Evolutionary conservation across 1,139 yeast species (phyloP).

Genomic region (Pichia sp.): DNA sequence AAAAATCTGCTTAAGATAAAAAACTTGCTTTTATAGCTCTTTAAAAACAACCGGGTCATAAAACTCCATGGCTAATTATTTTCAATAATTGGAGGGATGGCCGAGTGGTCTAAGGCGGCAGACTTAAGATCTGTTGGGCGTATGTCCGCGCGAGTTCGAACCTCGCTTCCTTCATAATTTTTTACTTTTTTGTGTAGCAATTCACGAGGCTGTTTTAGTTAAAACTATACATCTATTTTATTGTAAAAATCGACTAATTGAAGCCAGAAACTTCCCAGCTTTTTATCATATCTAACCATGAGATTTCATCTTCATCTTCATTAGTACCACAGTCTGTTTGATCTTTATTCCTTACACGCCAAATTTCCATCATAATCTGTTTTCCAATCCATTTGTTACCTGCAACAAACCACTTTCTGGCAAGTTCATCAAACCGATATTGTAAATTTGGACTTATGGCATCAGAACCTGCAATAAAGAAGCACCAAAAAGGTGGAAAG

Average conservation of each 20-base stretch:
- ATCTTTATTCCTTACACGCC: slow-evolving; percentile 32
- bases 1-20: too few relatives aligned
- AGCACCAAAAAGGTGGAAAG: slow-evolving; percentile 39
- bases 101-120: slow-evolving; percentile 32
- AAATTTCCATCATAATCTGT: slow-evolving; percentile 44
- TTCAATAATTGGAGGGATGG: slow-evolving; percentile 25
- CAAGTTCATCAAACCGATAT: slow-evolving; percentile 25
- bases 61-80: too few relatives aligned
- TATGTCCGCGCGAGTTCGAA: slow-evolving; percentile 47
- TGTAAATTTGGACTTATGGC: slow-evolving; percentile 25
- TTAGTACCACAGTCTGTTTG: slow-evolving; percentile 5
- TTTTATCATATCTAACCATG: slow-evolving; percentile 46
- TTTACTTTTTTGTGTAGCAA: background rate
- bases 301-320: slow-evolving; percentile 31
- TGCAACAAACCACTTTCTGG: slow-evolving; percentile 27
- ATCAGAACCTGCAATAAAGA: slow-evolving; percentile 42
- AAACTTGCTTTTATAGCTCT: too few relatives aligned
- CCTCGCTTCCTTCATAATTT: slow-evolving; percentile 7
- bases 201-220: background rate
- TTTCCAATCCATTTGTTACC: slow-evolving; percentile 46
- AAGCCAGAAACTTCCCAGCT: slow-evolving; percentile 40
- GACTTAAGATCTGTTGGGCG: slow-evolving; percentile 30
- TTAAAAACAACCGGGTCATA: too few relatives aligned
- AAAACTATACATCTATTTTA: too few relatives aligned
- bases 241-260: slow-evolving; percentile 8